These are phyloP conservation scores for Cynara cardunculus DNA, from an alignment of 129 eudicot genomes.

Conservation along the genomic window DNA sequence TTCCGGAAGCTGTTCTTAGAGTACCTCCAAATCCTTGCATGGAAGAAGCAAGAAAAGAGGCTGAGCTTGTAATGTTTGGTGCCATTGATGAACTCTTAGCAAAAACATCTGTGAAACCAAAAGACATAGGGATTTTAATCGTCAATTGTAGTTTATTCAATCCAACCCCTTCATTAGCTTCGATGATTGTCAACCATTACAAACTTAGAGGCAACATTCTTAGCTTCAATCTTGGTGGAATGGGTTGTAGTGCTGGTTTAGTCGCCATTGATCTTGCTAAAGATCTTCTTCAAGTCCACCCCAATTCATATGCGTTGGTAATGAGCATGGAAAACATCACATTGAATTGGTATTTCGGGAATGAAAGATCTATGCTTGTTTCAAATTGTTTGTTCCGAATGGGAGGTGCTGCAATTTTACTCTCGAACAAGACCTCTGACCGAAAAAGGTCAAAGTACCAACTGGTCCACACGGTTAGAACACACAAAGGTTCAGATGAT, in stretches of 20 bases:
- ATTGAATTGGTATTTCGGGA: slow-evolving; percentile 83
- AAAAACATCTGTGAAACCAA: slow-evolving; percentile 66
- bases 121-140: slow-evolving; percentile 75
- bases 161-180: slow-evolving; percentile 80
- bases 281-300: slow-evolving; percentile 78
- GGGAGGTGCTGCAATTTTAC: slow-evolving; percentile 85
- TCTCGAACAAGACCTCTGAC: slow-evolving; percentile 68
- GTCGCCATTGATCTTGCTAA: slow-evolving; percentile 87
- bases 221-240: slow-evolving; percentile 80
- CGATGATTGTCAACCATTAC: slow-evolving; percentile 82
- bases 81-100: slow-evolving; percentile 76
- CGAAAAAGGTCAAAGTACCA: slow-evolving; percentile 58
- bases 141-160: slow-evolving; percentile 85
- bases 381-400: slow-evolving; percentile 84
- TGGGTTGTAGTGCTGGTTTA: slow-evolving; percentile 94
- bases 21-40: slow-evolving; percentile 84
- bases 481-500: slow-evolving; percentile 88
- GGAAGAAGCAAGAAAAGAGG: slow-evolving; percentile 89
- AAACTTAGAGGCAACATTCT: slow-evolving; percentile 79
- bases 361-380: slow-evolving; percentile 84
- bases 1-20: slow-evolving; percentile 74
- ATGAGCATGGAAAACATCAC: slow-evolving; percentile 85
- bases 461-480: slow-evolving; percentile 72
- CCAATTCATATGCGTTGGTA: slow-evolving; percentile 70
- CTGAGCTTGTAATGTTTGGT: slow-evolving; percentile 85